These are phyloP conservation scores for Aspergillus niger DNA, from an alignment of 2,329 filamentous ascomycete species.

Conservation along the genomic window DNA sequence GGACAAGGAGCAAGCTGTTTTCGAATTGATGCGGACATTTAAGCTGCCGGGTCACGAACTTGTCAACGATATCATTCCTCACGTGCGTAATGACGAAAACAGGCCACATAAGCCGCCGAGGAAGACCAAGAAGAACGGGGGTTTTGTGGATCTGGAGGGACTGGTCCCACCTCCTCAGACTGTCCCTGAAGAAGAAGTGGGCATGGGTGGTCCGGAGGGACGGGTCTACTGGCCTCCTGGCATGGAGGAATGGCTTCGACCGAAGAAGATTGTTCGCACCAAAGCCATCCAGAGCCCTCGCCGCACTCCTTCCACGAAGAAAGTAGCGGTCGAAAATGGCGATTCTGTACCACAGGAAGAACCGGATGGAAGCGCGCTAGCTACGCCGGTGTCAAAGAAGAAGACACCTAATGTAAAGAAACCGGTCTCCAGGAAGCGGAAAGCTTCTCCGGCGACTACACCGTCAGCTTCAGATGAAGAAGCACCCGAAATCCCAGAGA, in stretches of 20 bases:
- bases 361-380: conserved; percentile 10
- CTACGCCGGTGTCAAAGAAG: conserved; percentile 23
- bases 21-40: conserved; percentile 87
- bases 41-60: conserved; percentile 76
- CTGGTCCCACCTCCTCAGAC: conserved; percentile 45
- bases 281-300: conserved; percentile 26
- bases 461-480: conserved; percentile 31
- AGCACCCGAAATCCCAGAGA: conserved; percentile 11
- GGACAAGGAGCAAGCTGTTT: conserved; percentile 95
- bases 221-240: conserved; percentile 89
- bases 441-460: conserved; percentile 29
- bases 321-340: conserved; percentile 13
- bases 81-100: conserved; percentile 76
- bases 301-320: conserved; percentile 22
- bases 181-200: conserved; percentile 68
- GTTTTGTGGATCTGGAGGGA: conserved; percentile 46
- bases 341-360: conserved; percentile 7
- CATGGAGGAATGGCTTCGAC: conserved; percentile 86
- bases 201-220: conserved; percentile 80
- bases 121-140: conserved; percentile 49
- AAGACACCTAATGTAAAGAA: conserved; percentile 22
- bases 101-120: conserved; percentile 54
- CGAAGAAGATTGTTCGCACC: conserved; percentile 62
- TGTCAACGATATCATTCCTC: conserved; percentile 75
- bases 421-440: conserved; percentile 32